phyloP scores from a whole-genome alignment of 164 flowering plant genomes.

The Sextonia rubra region DNA sequence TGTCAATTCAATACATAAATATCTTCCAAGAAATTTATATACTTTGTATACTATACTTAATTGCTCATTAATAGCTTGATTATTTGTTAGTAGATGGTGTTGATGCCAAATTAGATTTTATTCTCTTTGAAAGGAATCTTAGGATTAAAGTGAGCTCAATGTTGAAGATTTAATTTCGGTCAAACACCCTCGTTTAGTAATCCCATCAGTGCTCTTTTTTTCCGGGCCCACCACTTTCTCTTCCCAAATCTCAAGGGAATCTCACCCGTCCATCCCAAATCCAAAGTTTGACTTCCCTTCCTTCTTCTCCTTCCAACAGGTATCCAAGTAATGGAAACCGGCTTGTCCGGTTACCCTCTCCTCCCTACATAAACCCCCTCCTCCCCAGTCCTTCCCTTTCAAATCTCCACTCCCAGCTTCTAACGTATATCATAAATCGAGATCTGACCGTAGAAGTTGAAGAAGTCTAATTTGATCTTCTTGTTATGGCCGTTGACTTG shows the following conservation, averaged over 20 bases:
- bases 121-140: too few relatives aligned
- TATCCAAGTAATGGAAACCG: not conserved
- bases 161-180: too few relatives aligned
- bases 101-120: too few relatives aligned
- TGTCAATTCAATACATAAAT: too few relatives aligned
- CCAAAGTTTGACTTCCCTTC: not conserved
- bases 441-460: not conserved
- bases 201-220: too few relatives aligned
- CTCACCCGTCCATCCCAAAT: not conserved
- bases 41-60: too few relatives aligned
- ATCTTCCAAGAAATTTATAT: too few relatives aligned
- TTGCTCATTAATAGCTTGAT: too few relatives aligned
- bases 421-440: not conserved
- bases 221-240: slow-evolving; percentile 1
- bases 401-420: not conserved
- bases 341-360: not conserved
- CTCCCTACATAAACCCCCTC: not conserved
- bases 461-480: not conserved
- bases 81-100: too few relatives aligned
- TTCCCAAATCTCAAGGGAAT: slow-evolving; percentile 2
- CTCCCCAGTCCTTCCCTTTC: not conserved
- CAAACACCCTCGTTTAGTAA: too few relatives aligned
- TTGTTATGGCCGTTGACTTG: slow-evolving; percentile 49
- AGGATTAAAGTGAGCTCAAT: too few relatives aligned
- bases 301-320: not conserved